A percentile compares a stretch with the other conserved stretches of the same genome.
These are phyloP conservation scores for Neocallimastix lanati DNA, from an alignment of 192 early-diverging fungal species.

Conservation along the genomic window DNA sequence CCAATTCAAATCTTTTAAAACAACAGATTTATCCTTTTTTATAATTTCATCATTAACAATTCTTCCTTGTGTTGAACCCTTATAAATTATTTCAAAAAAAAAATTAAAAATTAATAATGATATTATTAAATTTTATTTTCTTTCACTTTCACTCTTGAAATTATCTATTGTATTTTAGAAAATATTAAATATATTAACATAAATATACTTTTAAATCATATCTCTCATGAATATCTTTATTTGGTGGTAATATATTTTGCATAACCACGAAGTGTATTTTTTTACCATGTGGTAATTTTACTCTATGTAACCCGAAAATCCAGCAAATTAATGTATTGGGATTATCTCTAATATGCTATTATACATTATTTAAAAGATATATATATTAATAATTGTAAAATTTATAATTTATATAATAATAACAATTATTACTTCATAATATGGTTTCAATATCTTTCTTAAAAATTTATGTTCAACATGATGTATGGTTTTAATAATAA, in stretches of 20 bases:
- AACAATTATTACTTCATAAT: neutral
- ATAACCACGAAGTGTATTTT: neutral
- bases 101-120: too few species aligned
- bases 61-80: neutral
- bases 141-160: too few species aligned
- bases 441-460: neutral
- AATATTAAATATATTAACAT: neutral
- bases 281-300: neutral
- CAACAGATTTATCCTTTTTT: neutral
- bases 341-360: neutral
- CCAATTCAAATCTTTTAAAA: neutral
- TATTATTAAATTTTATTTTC: too few species aligned
- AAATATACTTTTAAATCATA: neutral
- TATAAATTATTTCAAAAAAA: too few species aligned
- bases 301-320: neutral
- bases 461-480: neutral
- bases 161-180: too few species aligned
- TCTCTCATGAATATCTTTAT: neutral
- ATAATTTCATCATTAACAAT: neutral
- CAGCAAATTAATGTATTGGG: neutral
- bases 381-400: too few species aligned
- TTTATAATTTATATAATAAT: too few species aligned
- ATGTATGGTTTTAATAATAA: neutral
- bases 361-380: too few species aligned
- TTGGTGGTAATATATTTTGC: neutral